Base-by-base conservation (phyloP, 2,329 filamentous ascomycete genomes). In the Bipolaris cookei region DNA sequence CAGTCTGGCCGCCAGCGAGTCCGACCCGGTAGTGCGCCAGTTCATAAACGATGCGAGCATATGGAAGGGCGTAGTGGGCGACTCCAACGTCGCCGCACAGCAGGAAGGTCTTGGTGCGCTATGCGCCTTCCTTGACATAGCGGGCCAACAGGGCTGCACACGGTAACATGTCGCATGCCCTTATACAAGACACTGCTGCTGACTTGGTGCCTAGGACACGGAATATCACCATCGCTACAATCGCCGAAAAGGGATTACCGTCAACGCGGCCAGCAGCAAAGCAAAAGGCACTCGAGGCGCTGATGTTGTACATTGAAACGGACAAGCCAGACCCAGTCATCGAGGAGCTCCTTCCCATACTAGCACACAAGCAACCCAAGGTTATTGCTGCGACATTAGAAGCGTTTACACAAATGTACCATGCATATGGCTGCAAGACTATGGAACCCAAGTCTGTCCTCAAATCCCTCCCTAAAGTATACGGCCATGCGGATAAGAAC, bases 401-500 rank as follows among this genome's bases (percentile, higher is more conserved):
- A 28, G 90, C 91, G 1, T 80, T 99, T 41, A 92, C 90, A 0
- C 84, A 88, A 45, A 92, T 98, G 57, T 95, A 91, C 73, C 92
- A 97, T 77, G 95, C 91, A 71, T 99, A 93, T 75, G 95, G 96
- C 55, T 96, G 92, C 81, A 97, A 97, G 78, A 87, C 92, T 16
- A 89, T 95, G 47, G 95, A 99, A 71, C 92, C 96, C 3, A 97
- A 99, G 74, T 89, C 91, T 1, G 88, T 96, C 18, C 84, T 98
- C 58, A 98, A 98, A 75, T 80, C 86, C 10, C 82, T 99, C 2
- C 92, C 95, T 3, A 96, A 97, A 73, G 89, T 89, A 1, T 99
- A 97, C 73, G 92, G 91, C 18, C 95, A 98, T 75, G 94, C 95
- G 30, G 95, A 99, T 82, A 99, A 99, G 79, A 98, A 98, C 74